Percentiles rank a stretch among this genome's conserved stretches.
These are phyloP conservation scores for Pestalotiopsis sp. DNA, from an alignment of 2,329 filamentous ascomycete species.

Conservation along the genomic window DNA sequence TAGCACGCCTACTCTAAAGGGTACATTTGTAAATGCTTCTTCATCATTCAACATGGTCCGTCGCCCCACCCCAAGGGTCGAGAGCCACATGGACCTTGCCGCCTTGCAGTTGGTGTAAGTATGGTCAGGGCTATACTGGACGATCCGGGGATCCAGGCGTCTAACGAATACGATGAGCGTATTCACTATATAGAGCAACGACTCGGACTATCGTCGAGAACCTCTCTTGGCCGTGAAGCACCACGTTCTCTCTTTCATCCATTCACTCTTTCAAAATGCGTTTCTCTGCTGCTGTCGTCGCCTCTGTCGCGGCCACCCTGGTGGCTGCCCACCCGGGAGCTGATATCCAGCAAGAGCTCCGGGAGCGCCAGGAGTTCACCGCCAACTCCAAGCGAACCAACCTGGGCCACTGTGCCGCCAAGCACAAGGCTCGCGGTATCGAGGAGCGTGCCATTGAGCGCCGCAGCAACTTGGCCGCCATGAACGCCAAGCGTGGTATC, in stretches of 20 bases:
- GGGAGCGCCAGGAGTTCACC: constrained; percentile 6
- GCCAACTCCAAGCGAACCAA: constrained; percentile 8
- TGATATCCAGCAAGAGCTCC: constrained; percentile 4
- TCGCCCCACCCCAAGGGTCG: neutral
- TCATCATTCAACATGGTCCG: neutral
- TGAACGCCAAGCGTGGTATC: constrained; percentile 9
- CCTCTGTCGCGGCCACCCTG: constrained; percentile 6
- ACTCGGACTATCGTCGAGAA: neutral
- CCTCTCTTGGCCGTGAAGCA: neutral
- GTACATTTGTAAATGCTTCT: neutral
- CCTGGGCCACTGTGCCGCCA: constrained; percentile 9
- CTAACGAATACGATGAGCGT: neutral
- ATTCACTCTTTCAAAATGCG: constrained; percentile 2
- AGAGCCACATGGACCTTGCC: neutral
- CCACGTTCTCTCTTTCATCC: neutral
- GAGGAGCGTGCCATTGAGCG: constrained; percentile 9
- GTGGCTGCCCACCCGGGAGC: constrained; percentile 12
- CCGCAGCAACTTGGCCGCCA: neutral
- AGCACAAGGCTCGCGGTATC: constrained; percentile 9
- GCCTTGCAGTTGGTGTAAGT: neutral
- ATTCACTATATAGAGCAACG: neutral
- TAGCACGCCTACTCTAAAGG: neutral
- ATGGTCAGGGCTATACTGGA: neutral
- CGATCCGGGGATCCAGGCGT: neutral
- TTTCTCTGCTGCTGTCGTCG: constrained; percentile 10